Conservation (phyloP, 768 basidiomycete genomes). For the Peribolospora kevripleyi region DNA sequence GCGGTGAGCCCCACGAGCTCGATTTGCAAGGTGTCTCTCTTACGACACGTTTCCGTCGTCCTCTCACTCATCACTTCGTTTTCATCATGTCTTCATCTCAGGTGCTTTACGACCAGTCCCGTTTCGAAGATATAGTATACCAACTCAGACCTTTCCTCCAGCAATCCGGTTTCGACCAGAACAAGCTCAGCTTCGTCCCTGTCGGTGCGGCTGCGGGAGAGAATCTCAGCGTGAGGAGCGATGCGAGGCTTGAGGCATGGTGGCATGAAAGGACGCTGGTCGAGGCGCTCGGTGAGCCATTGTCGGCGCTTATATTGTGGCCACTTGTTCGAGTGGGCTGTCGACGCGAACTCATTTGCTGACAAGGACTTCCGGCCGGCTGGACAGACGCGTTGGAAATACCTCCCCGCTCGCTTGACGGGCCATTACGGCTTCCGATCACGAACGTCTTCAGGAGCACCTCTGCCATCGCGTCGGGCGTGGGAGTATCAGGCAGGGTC, state of each 20-base stretch:
- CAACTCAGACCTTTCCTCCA: constrained; percentile 53
- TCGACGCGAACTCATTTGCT: background rate
- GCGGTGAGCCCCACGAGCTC: constrained; percentile 26
- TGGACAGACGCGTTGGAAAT: constrained; percentile 6
- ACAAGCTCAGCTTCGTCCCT: constrained; percentile 62
- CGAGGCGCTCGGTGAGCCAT: constrained; percentile 42
- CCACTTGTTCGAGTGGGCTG: background rate
- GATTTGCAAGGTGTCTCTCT: constrained; percentile 7
- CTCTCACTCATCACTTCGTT: background rate
- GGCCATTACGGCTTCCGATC: constrained; percentile 62
- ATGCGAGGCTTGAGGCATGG: constrained; percentile 39
- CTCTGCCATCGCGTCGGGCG: constrained; percentile 37
- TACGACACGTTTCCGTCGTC: background rate
- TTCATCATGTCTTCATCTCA: constrained; percentile 17
- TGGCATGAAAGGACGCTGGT: constrained; percentile 67
- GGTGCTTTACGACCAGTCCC: constrained; percentile 65
- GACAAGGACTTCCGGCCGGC: background rate
- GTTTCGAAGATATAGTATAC: constrained; percentile 63
- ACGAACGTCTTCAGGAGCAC: constrained; percentile 88
- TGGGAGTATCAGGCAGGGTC: constrained; percentile 56
- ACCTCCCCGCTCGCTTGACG: constrained; percentile 24
- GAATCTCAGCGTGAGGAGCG: constrained; percentile 35
- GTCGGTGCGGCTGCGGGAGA: constrained; percentile 75
- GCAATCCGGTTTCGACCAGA: constrained; percentile 61
- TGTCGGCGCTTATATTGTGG: background rate